Base-by-base conservation (phyloP, 768 basidiomycete species). In the Boletus tylopilopsis region DNA sequence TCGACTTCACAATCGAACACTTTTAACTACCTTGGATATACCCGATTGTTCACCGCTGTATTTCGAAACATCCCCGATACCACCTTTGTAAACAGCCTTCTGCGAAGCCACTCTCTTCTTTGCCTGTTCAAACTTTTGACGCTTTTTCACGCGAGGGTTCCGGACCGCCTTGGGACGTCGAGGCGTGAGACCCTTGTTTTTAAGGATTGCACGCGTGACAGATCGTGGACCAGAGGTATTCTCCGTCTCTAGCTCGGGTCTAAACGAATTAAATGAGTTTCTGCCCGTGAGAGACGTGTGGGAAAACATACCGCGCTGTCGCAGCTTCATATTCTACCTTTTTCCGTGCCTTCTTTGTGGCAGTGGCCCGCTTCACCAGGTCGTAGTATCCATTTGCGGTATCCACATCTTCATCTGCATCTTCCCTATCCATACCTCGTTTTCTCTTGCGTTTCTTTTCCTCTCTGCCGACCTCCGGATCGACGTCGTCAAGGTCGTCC, bases 81-180 rank as follows among this genome's bases (percentile, higher is more conserved):
- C 94, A 46, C 93, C 92, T 66, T 87, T 94, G 80, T 83, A 98
- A n/a, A 94, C 78, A 16, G 94, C 84, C 68, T 90, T 88, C 69
- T 94, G 92, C 21, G 89, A 93, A 24, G 85, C 72, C 13, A 97
- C 73, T 71, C 86, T 92, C 73, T 89, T 93, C 76, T 95, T 90
- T 55, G 94, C 95, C 71, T 96, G 87, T 63, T 94, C 94, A 76
- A 86, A 98, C 63, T 78, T 86, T 70, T 86, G 79, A 29, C 92
- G 81, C 69, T 99, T 99, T 81, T 97, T 98, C 69, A 98, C 94
- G 53, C 96, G 84, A 35, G 95, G 94, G 72, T 99, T 99, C 57
- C 94, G 90, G 32, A 92, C 90, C 47, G 79, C 77, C 71, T 98
- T 97, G 36, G 88, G 74, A 49, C 96, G 82, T 53, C 77, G 83